Base-by-base conservation (phyloP, 805 yeast species). In the Hemisphaericaspora nanyangensis region DNA sequence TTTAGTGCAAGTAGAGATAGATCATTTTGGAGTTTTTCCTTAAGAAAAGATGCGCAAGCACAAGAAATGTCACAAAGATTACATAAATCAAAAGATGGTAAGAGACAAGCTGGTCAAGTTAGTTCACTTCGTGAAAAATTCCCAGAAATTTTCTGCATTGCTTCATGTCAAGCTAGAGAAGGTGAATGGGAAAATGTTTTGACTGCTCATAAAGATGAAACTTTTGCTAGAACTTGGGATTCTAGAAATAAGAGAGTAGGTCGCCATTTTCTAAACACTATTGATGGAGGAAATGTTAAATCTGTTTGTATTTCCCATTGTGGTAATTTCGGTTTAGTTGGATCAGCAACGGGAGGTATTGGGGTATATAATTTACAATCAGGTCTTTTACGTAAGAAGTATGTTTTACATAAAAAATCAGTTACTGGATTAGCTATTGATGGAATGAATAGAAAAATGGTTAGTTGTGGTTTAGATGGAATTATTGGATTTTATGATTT, bases 41-140 rank as follows among this genome's bases (percentile, higher is more conserved):
- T 93, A 38, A 76, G 98, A 52, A 93, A 93, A 58, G 98, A 93
- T 60, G 95, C 97, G 0, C 99, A 93, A 63, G 86, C 95, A 4
- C 96, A 87, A 54, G 95, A 89, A 56, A 65, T 93, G 53, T 89
- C 97, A 0, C 97, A 90, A 61, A 77, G 85, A 48, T 66, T 76
- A 16, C 71, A 67, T 7, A 73, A 65, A 34, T 37, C 55, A 3
- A 49, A 46, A 33, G 52, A 51, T 38, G 54, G 47, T 18, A 61
- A 58, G 40, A 51, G 84, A 48, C 64, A 68, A 37, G 84, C 76
- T 5, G 89, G 90, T n/a, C 58, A 65, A 6, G 66, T 67, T 10
- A 62, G 68, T 20, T 65, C 75, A 22, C 64, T 77, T 51, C 76
- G 74, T 43, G 89, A 79, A 40, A 85, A 86, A 51, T 80, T 87